Base-by-base conservation (phyloP, 352 stramenopile genomes). In the Phytophthora sp. region DNA sequence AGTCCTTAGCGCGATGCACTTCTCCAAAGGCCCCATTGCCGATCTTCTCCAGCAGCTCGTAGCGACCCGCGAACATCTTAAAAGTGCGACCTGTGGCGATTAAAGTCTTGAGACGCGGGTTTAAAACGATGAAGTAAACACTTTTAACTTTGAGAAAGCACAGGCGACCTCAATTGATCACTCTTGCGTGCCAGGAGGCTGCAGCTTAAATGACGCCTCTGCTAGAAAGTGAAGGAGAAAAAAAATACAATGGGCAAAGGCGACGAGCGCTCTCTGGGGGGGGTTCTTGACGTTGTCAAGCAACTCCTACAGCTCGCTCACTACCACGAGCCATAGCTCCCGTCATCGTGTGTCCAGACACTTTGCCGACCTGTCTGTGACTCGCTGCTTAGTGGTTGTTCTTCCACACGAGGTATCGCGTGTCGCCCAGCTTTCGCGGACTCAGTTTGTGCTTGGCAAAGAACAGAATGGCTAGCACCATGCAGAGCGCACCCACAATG, bases 361-460 rank as follows among this genome's bases (percentile, higher is more conserved):
- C 30, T 30, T 63, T 63, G 68, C 49, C 47, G 56, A 33, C 41
- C 31, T 71, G 55, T 50, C n/a, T 56, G 66, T 20, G 21, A 36
- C 3, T 41, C 44, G 13, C 27, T 62, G 53, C 42, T 71, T 88
- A 95, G 76, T 95, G 85, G 73, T 98, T 97, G 80, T 98, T 96
- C 80, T 98, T 98, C 91, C 90, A 98, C 55, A 98, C 95, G 49
- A 99, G 77, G 80, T 99, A 98, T 29, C 86, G 84, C 46, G 83
- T 97, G 80, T 99, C 95, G 24, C 91, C 96, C 61, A 99, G 79
- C 75, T 98, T 98, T 57, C 97, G 90, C 41, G 97, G 98, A 63
- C 84, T 92, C 20, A 98, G 82, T 68, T 95, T 91, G 73, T 99
- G 93, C 80, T 99, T 99, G 36, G 93, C 78, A 49, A 94, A 93